These are phyloP conservation scores for Sclerotinia subarctica DNA, from an alignment of 2,329 filamentous ascomycete species.

Conservation along the genomic window DNA sequence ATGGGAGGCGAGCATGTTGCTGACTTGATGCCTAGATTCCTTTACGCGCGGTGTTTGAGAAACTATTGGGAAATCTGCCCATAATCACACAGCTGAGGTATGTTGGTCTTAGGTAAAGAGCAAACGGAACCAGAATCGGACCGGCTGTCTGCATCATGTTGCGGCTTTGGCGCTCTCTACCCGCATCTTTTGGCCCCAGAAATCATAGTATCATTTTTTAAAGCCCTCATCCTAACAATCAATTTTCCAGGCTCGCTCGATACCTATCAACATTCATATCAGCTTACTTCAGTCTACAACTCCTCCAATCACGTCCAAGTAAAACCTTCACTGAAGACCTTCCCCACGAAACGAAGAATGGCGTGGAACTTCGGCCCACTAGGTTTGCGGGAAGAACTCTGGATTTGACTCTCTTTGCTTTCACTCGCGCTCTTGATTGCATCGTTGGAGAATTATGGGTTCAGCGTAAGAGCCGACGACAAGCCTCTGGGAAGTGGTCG, in stretches of 20 bases:
- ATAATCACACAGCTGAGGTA: constrained; percentile 32
- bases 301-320: constrained; percentile 56
- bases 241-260: constrained; percentile 48
- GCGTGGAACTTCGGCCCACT: constrained; percentile 34
- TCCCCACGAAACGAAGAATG: constrained; percentile 33
- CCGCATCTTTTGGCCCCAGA: neutral
- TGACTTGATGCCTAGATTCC: constrained; percentile 36
- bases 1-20: neutral
- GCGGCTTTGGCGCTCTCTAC: neutral
- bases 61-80: constrained; percentile 33
- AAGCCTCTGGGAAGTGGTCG: constrained; percentile 48
- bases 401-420: constrained; percentile 77
- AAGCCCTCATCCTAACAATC: neutral
- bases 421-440: constrained; percentile 69
- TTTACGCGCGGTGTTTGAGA: constrained; percentile 35
- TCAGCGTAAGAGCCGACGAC: constrained; percentile 45
- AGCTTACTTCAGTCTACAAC: constrained; percentile 54
- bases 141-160: neutral
- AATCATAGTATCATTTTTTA: constrained; percentile 4
- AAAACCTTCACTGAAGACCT: constrained; percentile 43
- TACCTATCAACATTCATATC: constrained; percentile 58
- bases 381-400: constrained; percentile 66
- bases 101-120: neutral
- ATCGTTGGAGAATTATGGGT: constrained; percentile 65
- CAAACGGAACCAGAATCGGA: neutral